Percentiles rank a stretch among this genome's conserved stretches.
Conservation (phyloP, 768 basidiomycete genomes). For the Collybiopsis luxurians region DNA sequence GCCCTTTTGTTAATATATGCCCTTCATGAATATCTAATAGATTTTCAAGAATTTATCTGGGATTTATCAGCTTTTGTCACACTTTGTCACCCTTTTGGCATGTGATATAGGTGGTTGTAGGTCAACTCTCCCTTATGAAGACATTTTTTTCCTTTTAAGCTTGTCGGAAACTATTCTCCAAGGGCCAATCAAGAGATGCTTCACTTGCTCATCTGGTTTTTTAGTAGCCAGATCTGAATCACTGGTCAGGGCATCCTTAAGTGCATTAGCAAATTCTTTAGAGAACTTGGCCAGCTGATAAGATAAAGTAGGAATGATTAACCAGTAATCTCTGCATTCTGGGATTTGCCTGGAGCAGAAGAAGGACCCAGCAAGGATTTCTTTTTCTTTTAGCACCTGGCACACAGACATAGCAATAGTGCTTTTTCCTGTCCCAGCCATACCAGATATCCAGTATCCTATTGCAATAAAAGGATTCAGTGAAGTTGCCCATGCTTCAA, state of each 20-base stretch:
- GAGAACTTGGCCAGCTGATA: slow-evolving; percentile 1
- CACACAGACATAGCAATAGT: background rate
- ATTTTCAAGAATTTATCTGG: too few species aligned
- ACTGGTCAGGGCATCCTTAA: too few species aligned
- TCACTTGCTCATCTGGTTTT: too few species aligned
- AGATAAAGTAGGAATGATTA: slow-evolving; percentile 7
- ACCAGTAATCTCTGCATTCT: background rate
- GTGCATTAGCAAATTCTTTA: too few species aligned
- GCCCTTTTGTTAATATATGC: too few species aligned
- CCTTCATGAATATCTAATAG: too few species aligned
- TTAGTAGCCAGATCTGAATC: too few species aligned
- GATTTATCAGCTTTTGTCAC: too few species aligned
- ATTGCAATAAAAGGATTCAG: background rate
- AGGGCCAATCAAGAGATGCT: background rate
- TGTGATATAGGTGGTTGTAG: too few species aligned
- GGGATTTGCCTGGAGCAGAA: slow-evolving; percentile 8
- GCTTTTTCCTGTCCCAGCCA: background rate
- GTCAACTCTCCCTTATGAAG: too few species aligned
- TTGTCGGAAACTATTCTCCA: background rate
- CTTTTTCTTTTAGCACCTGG: background rate
- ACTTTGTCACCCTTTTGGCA: too few species aligned
- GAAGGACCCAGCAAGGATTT: background rate
- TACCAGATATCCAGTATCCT: background rate
- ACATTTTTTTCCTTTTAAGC: too few species aligned
- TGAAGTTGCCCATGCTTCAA: background rate